Conservation (phyloP, 306 rosid species). For the Hylodesmum podocarpum region DNA sequence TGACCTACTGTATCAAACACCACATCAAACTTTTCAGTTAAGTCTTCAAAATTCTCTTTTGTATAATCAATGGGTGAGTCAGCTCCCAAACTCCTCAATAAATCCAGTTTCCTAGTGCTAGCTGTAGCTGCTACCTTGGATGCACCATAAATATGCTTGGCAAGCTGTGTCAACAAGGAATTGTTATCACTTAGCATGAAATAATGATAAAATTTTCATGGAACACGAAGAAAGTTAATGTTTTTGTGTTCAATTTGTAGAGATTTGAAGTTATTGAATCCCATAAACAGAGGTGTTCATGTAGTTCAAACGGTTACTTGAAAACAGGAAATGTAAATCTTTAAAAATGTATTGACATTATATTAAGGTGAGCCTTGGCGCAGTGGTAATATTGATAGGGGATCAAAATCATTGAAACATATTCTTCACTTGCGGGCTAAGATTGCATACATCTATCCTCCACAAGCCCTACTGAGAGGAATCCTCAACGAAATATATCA, state of each 20-base stretch:
- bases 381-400: background rate
- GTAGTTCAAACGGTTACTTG: background rate
- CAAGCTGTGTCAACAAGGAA: constrained; percentile 44
- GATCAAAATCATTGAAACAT: background rate
- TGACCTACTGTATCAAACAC: constrained; percentile 36
- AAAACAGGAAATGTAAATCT: background rate
- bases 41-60: constrained; percentile 58
- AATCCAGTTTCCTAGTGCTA: constrained; percentile 46
- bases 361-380: background rate
- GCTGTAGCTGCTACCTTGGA: constrained; percentile 69
- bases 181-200: background rate
- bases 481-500: background rate
- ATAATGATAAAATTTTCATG: background rate
- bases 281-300: background rate
- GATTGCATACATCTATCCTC: background rate
- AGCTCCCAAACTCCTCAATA: constrained; percentile 63
- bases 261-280: background rate
- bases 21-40: constrained; percentile 67
- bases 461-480: background rate
- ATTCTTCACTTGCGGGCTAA: background rate
- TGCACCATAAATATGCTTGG: constrained; percentile 72
- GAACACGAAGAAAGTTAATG: background rate
- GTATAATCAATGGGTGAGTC: constrained; percentile 73
- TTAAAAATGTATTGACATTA: background rate
- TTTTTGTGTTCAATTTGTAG: background rate